These are phyloP conservation scores for Neostapfia colusana DNA, from an alignment of 176 grass and related monocot species.

Conservation along the genomic window DNA sequence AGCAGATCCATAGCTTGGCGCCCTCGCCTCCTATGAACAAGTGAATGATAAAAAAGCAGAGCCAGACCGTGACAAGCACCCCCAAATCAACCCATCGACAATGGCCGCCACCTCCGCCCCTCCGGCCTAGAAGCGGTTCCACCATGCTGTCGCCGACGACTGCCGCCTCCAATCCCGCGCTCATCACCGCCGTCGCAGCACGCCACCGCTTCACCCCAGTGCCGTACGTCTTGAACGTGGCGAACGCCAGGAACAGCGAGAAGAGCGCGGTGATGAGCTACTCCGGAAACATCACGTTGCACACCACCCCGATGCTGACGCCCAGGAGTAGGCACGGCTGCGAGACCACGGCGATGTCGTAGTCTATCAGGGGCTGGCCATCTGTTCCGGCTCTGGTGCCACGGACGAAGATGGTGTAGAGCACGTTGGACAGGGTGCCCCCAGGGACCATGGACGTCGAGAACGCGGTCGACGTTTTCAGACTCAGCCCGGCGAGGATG, in stretches of 20 bases:
- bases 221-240: slow-evolving; percentile 59
- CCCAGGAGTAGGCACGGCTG: slow-evolving; percentile 46
- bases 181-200: slow-evolving; percentile 31
- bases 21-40: slow-evolving; percentile 33
- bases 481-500: slow-evolving; percentile 14
- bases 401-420: slow-evolving; percentile 40
- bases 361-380: slow-evolving; percentile 30
- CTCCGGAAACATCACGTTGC: slow-evolving; percentile 80
- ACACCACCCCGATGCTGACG: slow-evolving; percentile 42
- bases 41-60: slow-evolving; percentile 57
- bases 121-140: slow-evolving; percentile 10
- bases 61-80: slow-evolving; percentile 55
- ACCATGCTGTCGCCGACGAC: neutral
- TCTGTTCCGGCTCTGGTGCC: neutral
- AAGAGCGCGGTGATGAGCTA: slow-evolving; percentile 82
- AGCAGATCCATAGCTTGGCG: slow-evolving; percentile 16
- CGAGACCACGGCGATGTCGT: slow-evolving; percentile 41
- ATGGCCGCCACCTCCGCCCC: neutral
- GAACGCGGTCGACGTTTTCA: slow-evolving; percentile 43
- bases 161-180: slow-evolving; percentile 12
- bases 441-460: slow-evolving; percentile 52
- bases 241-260: slow-evolving; percentile 57
- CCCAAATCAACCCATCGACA: slow-evolving; percentile 47
- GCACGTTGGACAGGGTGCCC: slow-evolving; percentile 38
- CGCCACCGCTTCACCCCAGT: slow-evolving; percentile 65